phyloP scores from a whole-genome alignment of 2,329 filamentous ascomycete genomes.

The Pseudocercospora macadamiae region DNA sequence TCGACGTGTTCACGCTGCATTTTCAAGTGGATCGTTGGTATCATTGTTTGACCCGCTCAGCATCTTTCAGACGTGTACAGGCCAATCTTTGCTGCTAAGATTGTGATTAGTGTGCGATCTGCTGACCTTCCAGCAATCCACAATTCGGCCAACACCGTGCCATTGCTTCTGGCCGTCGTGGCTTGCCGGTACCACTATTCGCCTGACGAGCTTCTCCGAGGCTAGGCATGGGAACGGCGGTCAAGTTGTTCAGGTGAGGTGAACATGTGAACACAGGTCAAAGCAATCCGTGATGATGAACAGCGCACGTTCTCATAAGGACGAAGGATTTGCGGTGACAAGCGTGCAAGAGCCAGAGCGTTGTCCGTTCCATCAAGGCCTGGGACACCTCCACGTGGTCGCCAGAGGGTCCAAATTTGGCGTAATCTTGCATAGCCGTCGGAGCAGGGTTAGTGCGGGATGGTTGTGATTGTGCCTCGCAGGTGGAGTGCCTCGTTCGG shows the following conservation, averaged over 20 bases:
- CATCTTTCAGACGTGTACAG: too few relatives aligned
- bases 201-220: neutral
- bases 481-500: neutral
- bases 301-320: neutral
- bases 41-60: too few relatives aligned
- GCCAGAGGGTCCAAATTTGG: neutral
- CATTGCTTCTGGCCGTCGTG: too few relatives aligned
- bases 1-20: too few relatives aligned
- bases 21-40: too few relatives aligned
- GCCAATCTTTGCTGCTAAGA: too few relatives aligned
- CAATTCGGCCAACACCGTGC: too few relatives aligned
- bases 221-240: neutral
- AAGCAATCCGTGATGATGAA: neutral
- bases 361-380: neutral
- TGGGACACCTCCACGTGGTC: neutral
- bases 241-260: neutral
- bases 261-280: neutral
- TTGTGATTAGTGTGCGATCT: too few relatives aligned
- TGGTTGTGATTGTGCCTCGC: too few relatives aligned
- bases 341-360: neutral
- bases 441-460: neutral
- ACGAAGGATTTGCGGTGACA: neutral
- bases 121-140: too few relatives aligned
- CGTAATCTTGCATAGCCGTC: neutral
- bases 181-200: too few relatives aligned